Evolutionary conservation across 306 rosid genomes (phyloP), one percentile per base, ranked within the genome.

Genomic region (Glycine soja): DNA sequence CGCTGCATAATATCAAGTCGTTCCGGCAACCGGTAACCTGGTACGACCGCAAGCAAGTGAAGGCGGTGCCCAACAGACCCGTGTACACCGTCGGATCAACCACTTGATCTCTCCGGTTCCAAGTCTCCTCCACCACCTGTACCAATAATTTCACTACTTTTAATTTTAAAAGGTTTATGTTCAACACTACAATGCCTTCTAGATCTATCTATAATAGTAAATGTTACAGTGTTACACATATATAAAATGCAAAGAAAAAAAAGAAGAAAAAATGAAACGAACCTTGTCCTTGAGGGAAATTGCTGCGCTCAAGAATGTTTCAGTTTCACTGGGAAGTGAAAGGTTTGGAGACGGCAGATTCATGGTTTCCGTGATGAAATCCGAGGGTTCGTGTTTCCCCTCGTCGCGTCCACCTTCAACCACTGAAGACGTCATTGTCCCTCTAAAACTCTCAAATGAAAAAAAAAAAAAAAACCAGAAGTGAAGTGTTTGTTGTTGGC

Each of bases 51-150:
- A 92, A 77, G 85, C 98, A 94, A 24, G 88, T 88, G 58, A 94
- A 86, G 54, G 97, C 97, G 5, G 98, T 91, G 8, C 97, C 98
- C 4, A 92, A 88, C 38, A 94, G 69, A 64, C 98, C 98, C 63
- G 89, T 65, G 45, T 89, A 94, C 75, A 79, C 91, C 61, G 95
- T 89, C 80, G 92, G 97, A 81, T 92, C 98, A 24, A 89, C 62
- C 61, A 83, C 92, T 14, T 85, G 18, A 13, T 12, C 89, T 80
- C 81, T 34, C 58, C 78, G 83, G 30, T 77, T 83, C 98, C 95
- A 92, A 40, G 87, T 89, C 34, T 58, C 59, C 79, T 88, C 89
- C 85, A 92, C 97, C 78, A 88, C 93, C 98, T 94, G 38, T 7
- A 34, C 4, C 16, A 5, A 40, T 65, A 40, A n/a, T 67, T 18